Base-by-base conservation (phyloP, 352 stramenopile genomes). In the Pythium utonaiense region DNA sequence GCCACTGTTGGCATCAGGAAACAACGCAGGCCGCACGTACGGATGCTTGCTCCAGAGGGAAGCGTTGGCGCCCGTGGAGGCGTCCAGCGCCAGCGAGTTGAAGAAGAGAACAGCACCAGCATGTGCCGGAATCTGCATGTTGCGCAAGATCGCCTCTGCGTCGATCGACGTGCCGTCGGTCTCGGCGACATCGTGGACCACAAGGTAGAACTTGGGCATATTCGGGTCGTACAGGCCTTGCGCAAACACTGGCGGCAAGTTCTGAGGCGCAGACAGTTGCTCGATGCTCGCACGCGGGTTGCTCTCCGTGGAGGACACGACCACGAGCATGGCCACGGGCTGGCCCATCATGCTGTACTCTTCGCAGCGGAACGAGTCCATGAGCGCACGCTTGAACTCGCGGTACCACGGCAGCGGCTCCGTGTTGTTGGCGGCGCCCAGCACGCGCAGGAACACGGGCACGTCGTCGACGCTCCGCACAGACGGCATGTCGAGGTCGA, bases 201-300 rank as follows among this genome's bases (percentile, higher is more conserved):
- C 74, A n/a, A 97, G 62, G 62, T 91, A 96, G 56, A 91, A 95
- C 60, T 94, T 92, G 14, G 86, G 79, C 13, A 96, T 56, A 30
- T 78, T 85, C 6, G 76, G 64, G 58, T 96, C 87, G 57, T 95
- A 96, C 3, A 93, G 57, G 7, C 82, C 86, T 55, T 89, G 70
- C 13, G 84, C 71, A 54, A 95, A 95, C 16, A 77, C 70, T 0
- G 55, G 25, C 0, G 86, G 86, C 0, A 95, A 62, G 36, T 80
- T 74, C 34, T 69, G 69, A 17, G 76, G 54, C 3, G 71, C 44
- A 1, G 62, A 70, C 49, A 95, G 77, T 51, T 89, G 70, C 56
- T 93, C 74, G 47, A 95, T 90, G 60, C 75, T 79, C 30, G 86
- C 69, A 30, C 86, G 83, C 27, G 84, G 86, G 49, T 93, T 92